Evolutionary conservation across 2,329 filamentous ascomycete genomes (phyloP).

Genomic region (Thyridium curvatum): DNA sequence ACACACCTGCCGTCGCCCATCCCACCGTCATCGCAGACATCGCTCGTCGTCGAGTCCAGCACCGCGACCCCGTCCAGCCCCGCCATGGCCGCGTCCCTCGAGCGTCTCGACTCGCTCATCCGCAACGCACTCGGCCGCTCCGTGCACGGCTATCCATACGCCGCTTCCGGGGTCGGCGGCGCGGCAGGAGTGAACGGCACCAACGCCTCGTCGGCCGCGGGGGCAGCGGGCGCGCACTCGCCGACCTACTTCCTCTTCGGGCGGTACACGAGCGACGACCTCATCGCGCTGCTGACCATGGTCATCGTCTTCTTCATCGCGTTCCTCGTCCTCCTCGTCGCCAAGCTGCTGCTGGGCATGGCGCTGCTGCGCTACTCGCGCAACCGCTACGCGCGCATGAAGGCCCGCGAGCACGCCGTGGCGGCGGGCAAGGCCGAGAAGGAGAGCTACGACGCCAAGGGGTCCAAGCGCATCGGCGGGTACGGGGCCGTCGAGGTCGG

Average conservation of each 20-base stretch:
- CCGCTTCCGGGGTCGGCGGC: neutral
- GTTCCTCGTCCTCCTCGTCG: constrained; percentile 77
- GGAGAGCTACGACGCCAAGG: constrained; percentile 60
- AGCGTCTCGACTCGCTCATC: constrained; percentile 72
- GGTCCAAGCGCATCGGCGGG: constrained; percentile 64
- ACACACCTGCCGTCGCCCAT: constrained; percentile 75
- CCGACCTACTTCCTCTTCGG: constrained; percentile 27
- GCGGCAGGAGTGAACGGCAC: constrained; percentile 1
- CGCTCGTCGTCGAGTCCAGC: constrained; percentile 57
- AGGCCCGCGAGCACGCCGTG: constrained; percentile 53
- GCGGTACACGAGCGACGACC: constrained; percentile 61
- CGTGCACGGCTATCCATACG: constrained; percentile 54
- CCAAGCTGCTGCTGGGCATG: constrained; percentile 88
- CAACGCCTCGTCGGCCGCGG: constrained; percentile 7
- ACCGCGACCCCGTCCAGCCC: constrained; percentile 54
- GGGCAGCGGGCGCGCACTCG: constrained; percentile 21
- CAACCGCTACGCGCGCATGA: constrained; percentile 76
- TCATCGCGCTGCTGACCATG: constrained; percentile 75
- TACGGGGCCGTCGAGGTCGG: constrained; percentile 84
- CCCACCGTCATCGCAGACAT: constrained; percentile 56
- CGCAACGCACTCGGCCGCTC: constrained; percentile 71
- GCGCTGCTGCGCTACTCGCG: constrained; percentile 72
- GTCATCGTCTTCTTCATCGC: constrained; percentile 76
- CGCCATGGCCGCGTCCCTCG: constrained; percentile 69
- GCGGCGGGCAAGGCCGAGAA: constrained; percentile 39